phyloP scores from a whole-genome alignment of 495 filamentous ascomycete species.

The Hypoxylon perforatum region DNA sequence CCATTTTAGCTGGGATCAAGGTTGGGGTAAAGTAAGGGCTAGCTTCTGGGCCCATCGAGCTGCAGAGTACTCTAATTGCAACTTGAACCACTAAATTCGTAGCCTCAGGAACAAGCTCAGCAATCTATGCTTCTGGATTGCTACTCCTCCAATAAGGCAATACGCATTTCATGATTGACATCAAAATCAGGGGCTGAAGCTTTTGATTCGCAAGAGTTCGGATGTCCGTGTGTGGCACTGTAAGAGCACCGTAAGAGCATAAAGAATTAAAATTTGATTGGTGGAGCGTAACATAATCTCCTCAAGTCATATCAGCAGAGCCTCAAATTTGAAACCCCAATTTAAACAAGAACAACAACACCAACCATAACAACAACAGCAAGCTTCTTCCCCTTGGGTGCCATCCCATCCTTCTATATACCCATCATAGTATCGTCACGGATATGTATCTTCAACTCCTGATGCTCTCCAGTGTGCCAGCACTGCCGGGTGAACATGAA shows the following conservation, averaged over 20 bases:
- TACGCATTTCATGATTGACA: too few species aligned
- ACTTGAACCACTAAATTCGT: too few species aligned
- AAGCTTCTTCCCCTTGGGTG: not conserved
- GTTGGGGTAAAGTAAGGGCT: constrained; percentile 31
- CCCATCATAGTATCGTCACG: not conserved
- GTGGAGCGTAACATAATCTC: constrained; percentile 1
- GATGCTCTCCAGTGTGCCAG: too few species aligned
- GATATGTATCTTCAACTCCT: too few species aligned
- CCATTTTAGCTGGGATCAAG: constrained; percentile 7
- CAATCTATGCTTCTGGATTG: too few species aligned
- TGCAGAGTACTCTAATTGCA: too few species aligned
- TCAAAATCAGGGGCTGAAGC: too few species aligned
- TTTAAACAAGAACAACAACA: not conserved
- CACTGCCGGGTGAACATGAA: too few species aligned
- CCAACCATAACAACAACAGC: not conserved
- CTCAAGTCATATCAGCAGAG: not conserved
- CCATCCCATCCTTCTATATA: not conserved
- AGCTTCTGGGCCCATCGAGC: not conserved
- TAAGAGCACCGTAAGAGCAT: not conserved
- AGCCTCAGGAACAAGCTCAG: too few species aligned
- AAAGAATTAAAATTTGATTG: not conserved
- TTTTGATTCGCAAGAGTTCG: too few species aligned
- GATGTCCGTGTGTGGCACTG: not conserved
- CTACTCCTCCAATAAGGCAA: too few species aligned
- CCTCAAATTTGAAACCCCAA: not conserved